Percentiles rank a stretch among this genome's conserved stretches.
These are phyloP conservation scores for Colletotrichum theobromicola DNA, from an alignment of 2,329 filamentous ascomycete species.

Conservation along the genomic window DNA sequence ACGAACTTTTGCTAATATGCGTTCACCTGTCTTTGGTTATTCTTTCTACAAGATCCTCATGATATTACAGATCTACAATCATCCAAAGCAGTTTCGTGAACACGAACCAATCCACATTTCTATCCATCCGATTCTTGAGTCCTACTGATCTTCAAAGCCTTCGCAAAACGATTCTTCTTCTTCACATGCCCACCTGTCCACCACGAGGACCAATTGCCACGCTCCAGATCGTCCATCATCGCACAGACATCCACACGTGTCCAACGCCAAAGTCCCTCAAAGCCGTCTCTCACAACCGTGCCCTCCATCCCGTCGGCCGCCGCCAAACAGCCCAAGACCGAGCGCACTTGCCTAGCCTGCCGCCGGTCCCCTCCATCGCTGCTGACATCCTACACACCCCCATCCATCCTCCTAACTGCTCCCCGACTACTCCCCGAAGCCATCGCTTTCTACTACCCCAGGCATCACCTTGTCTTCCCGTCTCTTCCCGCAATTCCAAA, in stretches of 20 bases:
- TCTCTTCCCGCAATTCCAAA: background rate
- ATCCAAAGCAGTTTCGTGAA: too few relatives aligned
- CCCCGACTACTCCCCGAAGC: background rate
- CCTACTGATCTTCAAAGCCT: background rate
- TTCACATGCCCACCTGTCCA: background rate
- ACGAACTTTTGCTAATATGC: too few relatives aligned
- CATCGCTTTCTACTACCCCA: background rate
- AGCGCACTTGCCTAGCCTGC: background rate
- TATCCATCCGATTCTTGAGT: too few relatives aligned
- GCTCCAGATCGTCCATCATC: background rate
- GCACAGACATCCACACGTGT: background rate
- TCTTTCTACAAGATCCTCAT: too few relatives aligned
- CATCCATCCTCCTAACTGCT: too few relatives aligned
- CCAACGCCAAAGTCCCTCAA: background rate
- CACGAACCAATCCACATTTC: too few relatives aligned
- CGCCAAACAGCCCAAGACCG: background rate
- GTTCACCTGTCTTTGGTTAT: too few relatives aligned
- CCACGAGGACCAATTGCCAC: background rate
- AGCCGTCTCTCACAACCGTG: background rate
- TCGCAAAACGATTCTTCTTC: background rate
- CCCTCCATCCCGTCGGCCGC: background rate
- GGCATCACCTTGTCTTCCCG: background rate
- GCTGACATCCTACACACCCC: background rate
- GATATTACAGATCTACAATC: too few relatives aligned
- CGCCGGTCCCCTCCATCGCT: background rate